phyloP scores from a whole-genome alignment of 805 yeast species.

The Starmerella potacharoeniae region DNA sequence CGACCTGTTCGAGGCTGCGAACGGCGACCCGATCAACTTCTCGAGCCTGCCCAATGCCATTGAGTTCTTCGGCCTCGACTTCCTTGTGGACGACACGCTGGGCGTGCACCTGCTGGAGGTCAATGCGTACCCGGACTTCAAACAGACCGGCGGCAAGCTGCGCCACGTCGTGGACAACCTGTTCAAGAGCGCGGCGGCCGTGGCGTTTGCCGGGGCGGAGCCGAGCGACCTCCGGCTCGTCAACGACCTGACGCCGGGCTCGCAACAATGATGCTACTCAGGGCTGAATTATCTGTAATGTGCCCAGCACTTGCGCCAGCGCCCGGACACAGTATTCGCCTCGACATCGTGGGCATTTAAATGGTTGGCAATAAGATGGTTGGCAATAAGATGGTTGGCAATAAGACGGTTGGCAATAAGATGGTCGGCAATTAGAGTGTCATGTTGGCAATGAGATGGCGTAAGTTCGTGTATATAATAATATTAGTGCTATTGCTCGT shows the following conservation, averaged over 20 bases:
- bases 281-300: too few relatives aligned
- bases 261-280: not conserved
- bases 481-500: not conserved
- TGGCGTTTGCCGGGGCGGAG: constrained; percentile 30
- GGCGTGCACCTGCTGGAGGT: constrained; percentile 64
- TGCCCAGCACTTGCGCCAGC: too few relatives aligned
- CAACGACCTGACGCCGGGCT: not conserved
- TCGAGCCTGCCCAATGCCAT: constrained; percentile 70
- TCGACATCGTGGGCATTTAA: too few relatives aligned
- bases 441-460: too few relatives aligned
- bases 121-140: constrained; percentile 92
- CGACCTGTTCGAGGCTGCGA: constrained; percentile 75
- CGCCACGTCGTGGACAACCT: constrained; percentile 54
- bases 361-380: too few relatives aligned
- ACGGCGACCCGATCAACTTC: constrained; percentile 74
- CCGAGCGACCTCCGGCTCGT: not conserved
- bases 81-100: constrained; percentile 48
- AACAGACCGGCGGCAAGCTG: constrained; percentile 78
- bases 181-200: constrained; percentile 44
- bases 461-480: not conserved
- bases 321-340: too few relatives aligned
- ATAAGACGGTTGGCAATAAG: too few relatives aligned
- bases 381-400: too few relatives aligned
- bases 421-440: too few relatives aligned
- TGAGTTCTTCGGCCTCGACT: constrained; percentile 85